A percentile compares a stretch with the other conserved stretches of the same genome.
These are phyloP conservation scores for Phytophthora quininea DNA, from an alignment of 352 stramenopile genomes.

Conservation along the genomic window DNA sequence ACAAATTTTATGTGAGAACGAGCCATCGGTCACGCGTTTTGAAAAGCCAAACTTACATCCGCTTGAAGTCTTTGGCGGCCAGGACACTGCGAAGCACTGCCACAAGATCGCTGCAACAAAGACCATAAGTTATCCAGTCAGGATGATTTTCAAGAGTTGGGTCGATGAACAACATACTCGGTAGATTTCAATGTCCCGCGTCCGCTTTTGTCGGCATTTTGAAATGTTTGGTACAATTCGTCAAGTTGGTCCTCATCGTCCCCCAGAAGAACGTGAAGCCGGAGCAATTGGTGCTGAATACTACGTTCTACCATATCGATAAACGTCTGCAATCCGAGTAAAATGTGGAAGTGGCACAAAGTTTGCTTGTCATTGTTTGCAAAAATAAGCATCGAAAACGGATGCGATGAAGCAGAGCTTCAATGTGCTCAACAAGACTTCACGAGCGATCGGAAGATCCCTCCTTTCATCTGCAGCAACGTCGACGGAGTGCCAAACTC, in stretches of 20 bases:
- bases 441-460: conserved; percentile 71
- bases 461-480: conserved; percentile 71
- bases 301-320: conserved; percentile 5
- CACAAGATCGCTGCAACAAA: conserved; percentile 13
- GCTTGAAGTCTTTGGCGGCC: conserved; percentile 15
- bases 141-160: background rate
- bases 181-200: conserved; percentile 20
- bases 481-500: conserved; percentile 31
- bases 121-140: background rate
- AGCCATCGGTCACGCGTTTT: background rate
- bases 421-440: conserved; percentile 8
- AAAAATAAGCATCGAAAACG: background rate
- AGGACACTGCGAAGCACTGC: conserved; percentile 15
- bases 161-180: conserved; percentile 3
- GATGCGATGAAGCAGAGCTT: background rate
- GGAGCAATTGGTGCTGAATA: conserved; percentile 22
- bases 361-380: background rate
- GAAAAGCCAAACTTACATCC: conserved; percentile 17
- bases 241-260: conserved; percentile 61
- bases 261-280: conserved; percentile 28
- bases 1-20: background rate
- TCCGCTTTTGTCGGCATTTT: conserved; percentile 11
- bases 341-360: background rate
- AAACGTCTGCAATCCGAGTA: background rate
- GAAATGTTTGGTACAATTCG: conserved; percentile 26